Evolutionary conservation across 2,329 filamentous ascomycete species (phyloP).

Genomic region (Aspergillus neotritici): DNA sequence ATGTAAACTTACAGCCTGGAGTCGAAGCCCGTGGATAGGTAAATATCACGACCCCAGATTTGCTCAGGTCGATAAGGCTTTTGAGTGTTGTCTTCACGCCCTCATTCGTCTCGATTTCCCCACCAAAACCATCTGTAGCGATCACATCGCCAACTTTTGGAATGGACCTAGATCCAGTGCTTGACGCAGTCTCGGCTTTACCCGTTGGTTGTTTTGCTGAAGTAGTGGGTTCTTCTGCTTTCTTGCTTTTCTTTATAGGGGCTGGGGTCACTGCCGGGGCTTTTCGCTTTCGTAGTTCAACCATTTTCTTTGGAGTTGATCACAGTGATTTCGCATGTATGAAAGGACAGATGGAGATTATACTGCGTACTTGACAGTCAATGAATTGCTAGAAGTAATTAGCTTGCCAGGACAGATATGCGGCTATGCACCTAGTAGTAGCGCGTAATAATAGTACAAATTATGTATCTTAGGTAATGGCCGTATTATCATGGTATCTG

Average conservation of each 20-base stretch:
- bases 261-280: slow-evolving; percentile 44
- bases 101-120: slow-evolving; percentile 78
- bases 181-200: slow-evolving; percentile 20
- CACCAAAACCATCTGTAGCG: slow-evolving; percentile 52
- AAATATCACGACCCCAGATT: slow-evolving; percentile 82
- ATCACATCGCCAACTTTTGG: slow-evolving; percentile 48
- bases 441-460: too few relatives aligned
- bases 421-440: too few relatives aligned
- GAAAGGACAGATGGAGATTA: too few relatives aligned
- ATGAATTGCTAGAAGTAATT: not conserved
- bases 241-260: slow-evolving; percentile 25
- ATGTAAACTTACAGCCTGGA: slow-evolving; percentile 71
- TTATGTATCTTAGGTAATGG: too few relatives aligned
- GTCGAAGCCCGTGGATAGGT: slow-evolving; percentile 95
- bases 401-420: too few relatives aligned
- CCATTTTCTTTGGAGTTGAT: slow-evolving; percentile 26
- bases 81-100: slow-evolving; percentile 74
- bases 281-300: slow-evolving; percentile 60
- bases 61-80: slow-evolving; percentile 74
- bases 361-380: not conserved
- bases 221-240: slow-evolving; percentile 26
- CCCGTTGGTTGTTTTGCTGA: slow-evolving; percentile 27
- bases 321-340: too few relatives aligned
- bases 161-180: slow-evolving; percentile 11
- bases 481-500: too few relatives aligned